Base-by-base conservation (phyloP, 495 filamentous ascomycete species). In the Xylaria grammica region DNA sequence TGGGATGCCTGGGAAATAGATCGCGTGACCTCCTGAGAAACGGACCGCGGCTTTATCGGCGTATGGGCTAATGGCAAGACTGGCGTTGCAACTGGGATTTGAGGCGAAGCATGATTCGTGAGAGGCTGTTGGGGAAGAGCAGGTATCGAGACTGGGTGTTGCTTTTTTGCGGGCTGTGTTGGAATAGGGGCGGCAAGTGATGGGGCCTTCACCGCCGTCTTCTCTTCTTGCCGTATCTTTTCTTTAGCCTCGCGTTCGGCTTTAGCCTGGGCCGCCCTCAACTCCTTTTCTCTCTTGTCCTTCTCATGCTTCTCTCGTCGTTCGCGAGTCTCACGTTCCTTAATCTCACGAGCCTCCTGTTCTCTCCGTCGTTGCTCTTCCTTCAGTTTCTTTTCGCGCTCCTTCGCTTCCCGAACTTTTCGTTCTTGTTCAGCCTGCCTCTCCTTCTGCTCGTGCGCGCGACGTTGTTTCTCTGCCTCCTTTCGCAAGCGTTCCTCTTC, bases 401-500 rank as follows among this genome's bases (percentile, higher is more conserved):
- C 88, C 65, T 85, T 86, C 45, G 83, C 86, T 67, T 92, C 93
- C 51, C 83, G 87, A 34, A 81, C 81, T 72, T 94, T 93, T n/a
- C 88, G 86, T 65, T 96, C 92, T 65, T 91, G 88, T 26, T 96
- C 93, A 7, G 87, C 89, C 69, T 91, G 91, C 26, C 88, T 87
- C 64, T 97, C 93, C 60, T 92, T 87, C 66, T 92, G 90, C 72
- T 97, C 94, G 59, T 90, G 90, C 30, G 89, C 78, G 46, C 90
- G 87, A 65, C 87, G 86, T 67, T 90, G 87, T 70, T 89, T 90
- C 72, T 94, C 93, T 0, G 85, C 87, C 71, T 96, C 92, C 72
- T 91, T 93, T 61, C 87, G 85, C 51, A 85, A 80, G 29, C 90
- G 88, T 67, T 97, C 95, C 69, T 97, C 94, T 62, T 97, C 91